These are phyloP conservation scores for Leptodermis oblonga DNA, from an alignment of 257 asterid genomes.

Conservation along the genomic window DNA sequence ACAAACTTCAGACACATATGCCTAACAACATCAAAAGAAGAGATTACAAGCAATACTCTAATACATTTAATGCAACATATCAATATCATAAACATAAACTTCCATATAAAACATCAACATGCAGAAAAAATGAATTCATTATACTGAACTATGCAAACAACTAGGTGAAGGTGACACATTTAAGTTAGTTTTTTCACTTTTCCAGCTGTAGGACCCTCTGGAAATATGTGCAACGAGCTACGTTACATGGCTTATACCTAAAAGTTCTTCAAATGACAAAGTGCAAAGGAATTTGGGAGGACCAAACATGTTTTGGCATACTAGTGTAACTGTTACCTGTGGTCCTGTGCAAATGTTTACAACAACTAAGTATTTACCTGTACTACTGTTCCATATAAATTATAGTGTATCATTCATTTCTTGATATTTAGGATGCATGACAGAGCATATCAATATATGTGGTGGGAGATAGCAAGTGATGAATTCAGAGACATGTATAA, in stretches of 20 bases:
- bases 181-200: background rate
- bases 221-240: too few species aligned
- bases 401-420: too few species aligned
- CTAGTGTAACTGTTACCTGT: too few species aligned
- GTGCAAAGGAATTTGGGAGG: background rate
- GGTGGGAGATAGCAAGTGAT: background rate
- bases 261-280: background rate
- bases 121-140: background rate
- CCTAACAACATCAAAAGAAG: slow-evolving; percentile 32
- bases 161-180: background rate
- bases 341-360: too few species aligned
- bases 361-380: too few species aligned
- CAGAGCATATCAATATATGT: background rate
- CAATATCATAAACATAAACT: background rate
- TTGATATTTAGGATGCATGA: background rate
- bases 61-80: too few species aligned
- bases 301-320: too few species aligned
- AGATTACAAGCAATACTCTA: background rate
- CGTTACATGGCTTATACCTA: too few species aligned
- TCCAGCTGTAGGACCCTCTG: too few species aligned
- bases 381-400: too few species aligned
- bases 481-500: background rate
- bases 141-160: background rate
- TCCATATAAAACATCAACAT: background rate
- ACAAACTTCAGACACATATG: slow-evolving; percentile 75